Base-by-base conservation (phyloP, 1,139 yeast genomes). In the Hanseniaspora gamundiae region DNA sequence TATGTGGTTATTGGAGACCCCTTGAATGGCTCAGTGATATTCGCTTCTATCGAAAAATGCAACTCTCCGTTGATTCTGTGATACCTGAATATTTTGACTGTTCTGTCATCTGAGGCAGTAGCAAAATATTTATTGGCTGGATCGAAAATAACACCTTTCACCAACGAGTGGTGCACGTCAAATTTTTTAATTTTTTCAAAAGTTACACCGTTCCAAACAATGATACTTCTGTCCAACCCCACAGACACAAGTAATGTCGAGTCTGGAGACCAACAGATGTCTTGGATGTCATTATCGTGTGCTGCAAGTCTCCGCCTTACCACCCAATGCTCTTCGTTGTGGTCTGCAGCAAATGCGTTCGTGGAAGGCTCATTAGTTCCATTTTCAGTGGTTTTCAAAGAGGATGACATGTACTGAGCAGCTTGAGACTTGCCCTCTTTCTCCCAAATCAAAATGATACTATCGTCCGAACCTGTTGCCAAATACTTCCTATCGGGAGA, bases 71-170 rank as follows among this genome's bases (percentile, higher is more conserved):
- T 78, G 13, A 40, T 33, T 2, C 20, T 30, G 22, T 78, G 86
- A 60, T 88, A 91, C 46, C 96, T 70, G 54, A 88, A 84, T 28
- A 91, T 76, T 47, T 94, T 71, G 41, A 91, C 81, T 0, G 96
- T 81, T 57, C 97, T 70, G 62, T 91, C 99, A 62, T 91, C 98
- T 1, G 95, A 83, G 17, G 94, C 91, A 0, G 98, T 91, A 9
- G 95, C 96, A 67, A 91, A 93, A 61, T 86, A 91, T 63, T 91
- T 91, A 59, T 87, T 88, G 2, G 98, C 98, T 0, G 97, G 99
- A 59, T 91, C 99, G 61, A 91, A 91, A 1, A 91, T 91, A 11
- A 91, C 84, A 42, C 98, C 98, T 62, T 91, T 91, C 30, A 93
- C 97, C 68, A 86, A 91, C 4, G 94, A 82, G 58, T 86, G 94